Percentiles rank a stretch among this genome's conserved stretches.
phyloP scores from a whole-genome alignment of 768 basidiomycete species.

The Chalciporus sphaerocephalus region DNA sequence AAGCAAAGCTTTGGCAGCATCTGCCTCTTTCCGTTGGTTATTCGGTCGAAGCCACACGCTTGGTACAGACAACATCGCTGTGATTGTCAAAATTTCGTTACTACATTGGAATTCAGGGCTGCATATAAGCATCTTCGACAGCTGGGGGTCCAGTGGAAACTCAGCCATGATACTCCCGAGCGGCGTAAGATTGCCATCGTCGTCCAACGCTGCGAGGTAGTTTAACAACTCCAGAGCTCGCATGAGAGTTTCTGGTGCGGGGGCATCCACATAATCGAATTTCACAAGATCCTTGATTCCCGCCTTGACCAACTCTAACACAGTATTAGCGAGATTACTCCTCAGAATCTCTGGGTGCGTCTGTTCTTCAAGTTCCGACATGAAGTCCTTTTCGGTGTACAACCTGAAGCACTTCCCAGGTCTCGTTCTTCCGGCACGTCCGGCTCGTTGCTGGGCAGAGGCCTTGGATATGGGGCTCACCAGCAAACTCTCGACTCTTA shows the following conservation, averaged over 20 bases:
- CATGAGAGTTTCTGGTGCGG: constrained; percentile 96
- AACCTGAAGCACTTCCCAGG: constrained; percentile 97
- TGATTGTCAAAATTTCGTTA: constrained; percentile 92
- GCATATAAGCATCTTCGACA: constrained; percentile 90
- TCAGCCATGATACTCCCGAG: constrained; percentile 93
- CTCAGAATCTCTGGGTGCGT: constrained; percentile 95
- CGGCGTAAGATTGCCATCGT: constrained; percentile 85
- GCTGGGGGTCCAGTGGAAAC: constrained; percentile 92
- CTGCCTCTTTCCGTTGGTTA: constrained; percentile 85
- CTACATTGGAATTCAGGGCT: constrained; percentile 96
- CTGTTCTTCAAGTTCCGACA: constrained; percentile 93
- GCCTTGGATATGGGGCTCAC: constrained; percentile 97
- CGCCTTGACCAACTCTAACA: constrained; percentile 89
- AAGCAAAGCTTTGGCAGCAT: constrained; percentile 83
- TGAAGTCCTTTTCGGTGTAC: constrained; percentile 97
- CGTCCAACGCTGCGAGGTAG: constrained; percentile 87
- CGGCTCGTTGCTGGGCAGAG: constrained; percentile 92
- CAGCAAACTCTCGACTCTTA: constrained; percentile 89
- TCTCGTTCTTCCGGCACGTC: constrained; percentile 91
- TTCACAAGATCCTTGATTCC: constrained; percentile 89
- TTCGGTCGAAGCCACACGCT: constrained; percentile 93
- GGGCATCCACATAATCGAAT: constrained; percentile 90
- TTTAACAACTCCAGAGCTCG: constrained; percentile 92
- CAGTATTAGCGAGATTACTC: constrained; percentile 89
- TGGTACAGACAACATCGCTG: constrained; percentile 94